Percentiles rank a stretch among this genome's conserved stretches.
These are phyloP conservation scores for Suillus clintonianus DNA, from an alignment of 768 basidiomycete genomes.

Conservation along the genomic window DNA sequence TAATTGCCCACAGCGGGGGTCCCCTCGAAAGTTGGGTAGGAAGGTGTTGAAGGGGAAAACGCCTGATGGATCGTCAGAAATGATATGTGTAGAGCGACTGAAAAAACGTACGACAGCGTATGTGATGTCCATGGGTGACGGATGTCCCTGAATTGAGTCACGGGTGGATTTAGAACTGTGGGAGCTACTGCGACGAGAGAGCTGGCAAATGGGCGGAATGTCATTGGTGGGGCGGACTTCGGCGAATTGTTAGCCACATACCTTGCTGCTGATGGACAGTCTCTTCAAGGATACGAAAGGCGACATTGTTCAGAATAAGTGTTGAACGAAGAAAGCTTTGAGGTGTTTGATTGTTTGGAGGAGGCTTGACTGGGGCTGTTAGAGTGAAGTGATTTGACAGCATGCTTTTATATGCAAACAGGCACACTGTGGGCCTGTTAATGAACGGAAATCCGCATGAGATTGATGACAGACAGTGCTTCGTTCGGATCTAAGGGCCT, in stretches of 20 bases:
- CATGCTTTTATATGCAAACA: conserved; percentile 21
- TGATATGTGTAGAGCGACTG: neutral
- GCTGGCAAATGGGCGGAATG: neutral
- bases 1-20: conserved; percentile 11
- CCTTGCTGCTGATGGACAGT: conserved; percentile 22
- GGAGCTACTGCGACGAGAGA: conserved; percentile 2
- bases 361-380: conserved; percentile 2
- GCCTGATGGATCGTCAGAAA: conserved; percentile 11
- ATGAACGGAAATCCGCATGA: conserved; percentile 2
- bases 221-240: neutral
- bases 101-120: conserved; percentile 19
- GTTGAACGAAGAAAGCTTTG: neutral
- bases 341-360: neutral
- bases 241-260: neutral
- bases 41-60: conserved; percentile 6
- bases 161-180: conserved; percentile 21
- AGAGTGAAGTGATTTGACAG: neutral
- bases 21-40: conserved; percentile 3
- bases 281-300: conserved; percentile 23
- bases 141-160: conserved; percentile 13
- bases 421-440: neutral
- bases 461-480: neutral
- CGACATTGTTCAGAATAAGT: conserved; percentile 11
- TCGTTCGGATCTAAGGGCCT: conserved; percentile 15
- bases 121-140: conserved; percentile 22